Base-by-base conservation (phyloP, 2,329 filamentous ascomycete species). In the Rutstroemia sp. region DNA sequence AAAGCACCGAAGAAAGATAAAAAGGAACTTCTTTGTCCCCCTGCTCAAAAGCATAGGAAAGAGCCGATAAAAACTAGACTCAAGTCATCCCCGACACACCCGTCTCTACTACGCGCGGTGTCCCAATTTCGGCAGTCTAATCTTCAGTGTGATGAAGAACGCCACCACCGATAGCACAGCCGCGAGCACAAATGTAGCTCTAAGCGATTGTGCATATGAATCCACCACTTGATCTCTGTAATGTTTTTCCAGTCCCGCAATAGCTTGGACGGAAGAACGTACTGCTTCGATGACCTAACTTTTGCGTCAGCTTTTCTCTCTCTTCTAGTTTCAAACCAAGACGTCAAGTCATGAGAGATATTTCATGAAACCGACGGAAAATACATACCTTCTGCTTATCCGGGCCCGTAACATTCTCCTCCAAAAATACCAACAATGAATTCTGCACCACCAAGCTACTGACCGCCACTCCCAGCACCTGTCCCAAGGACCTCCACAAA, bases 361-460 rank as follows among this genome's bases (percentile, higher is more conserved):
- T 44, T 4, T n/a, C 19, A 19, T n/a, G 3, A 18, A 18, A 18
- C 10, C 41, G 19, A 44, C 8, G n/a, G 18, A 44, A 18, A 44
- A 19, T 9, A 19, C 41, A 19, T 44, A 69, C 67, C 48, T 77
- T 72, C 0, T 75, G 74, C 65, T 83, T 87, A 23, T 82, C 74
- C 0, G 74, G 73, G 0, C 82, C 85, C 0, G 74, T 76, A 8
- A 92, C 84, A 37, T 79, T 76, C 10, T 68, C 61, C 4, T 79
- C 71, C 5, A 92, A 75, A 62, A 84, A 85, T 18, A 75, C 71
- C 8, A 80, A 71, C 52, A 92, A 73, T 0, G 81, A 77, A 65
- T 90, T 90, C 72, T 92, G 88, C 59, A 92, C 74, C 7, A 90
- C 80, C 57, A 90, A 77, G 67, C 85, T 88, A 62, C 83, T 87